Evolutionary conservation across 2,329 filamentous ascomycete species (phyloP).

Genomic region (Cytospora schulzeri): DNA sequence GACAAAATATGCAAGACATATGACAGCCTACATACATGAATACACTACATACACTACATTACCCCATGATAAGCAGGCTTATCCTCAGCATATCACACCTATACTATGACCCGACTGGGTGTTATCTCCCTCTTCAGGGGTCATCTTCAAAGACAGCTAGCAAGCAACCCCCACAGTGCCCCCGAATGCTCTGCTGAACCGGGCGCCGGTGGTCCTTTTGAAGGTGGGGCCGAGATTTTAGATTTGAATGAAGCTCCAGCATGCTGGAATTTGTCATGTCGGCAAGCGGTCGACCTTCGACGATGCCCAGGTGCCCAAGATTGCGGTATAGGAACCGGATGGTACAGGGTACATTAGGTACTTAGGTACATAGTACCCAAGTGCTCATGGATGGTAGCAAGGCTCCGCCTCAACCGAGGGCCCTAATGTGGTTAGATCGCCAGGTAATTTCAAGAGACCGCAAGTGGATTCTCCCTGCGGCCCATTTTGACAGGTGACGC

Average conservation of each 20-base stretch:
- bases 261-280: neutral
- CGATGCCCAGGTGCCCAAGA: neutral
- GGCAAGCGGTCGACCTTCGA: neutral
- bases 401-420: neutral
- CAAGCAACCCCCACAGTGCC: too few relatives aligned
- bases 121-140: neutral
- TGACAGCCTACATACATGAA: too few relatives aligned
- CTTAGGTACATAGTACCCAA: neutral
- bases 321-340: neutral
- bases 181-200: neutral
- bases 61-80: neutral
- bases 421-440: neutral
- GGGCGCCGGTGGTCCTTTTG: neutral
- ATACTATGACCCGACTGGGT: too few relatives aligned
- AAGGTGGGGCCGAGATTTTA: neutral
- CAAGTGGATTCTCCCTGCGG: neutral
- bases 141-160: neutral
- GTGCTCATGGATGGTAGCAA: neutral
- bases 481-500: neutral
- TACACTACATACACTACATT: neutral
- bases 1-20: neutral
- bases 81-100: neutral
- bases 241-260: neutral
- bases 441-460: neutral
- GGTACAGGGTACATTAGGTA: neutral